Conservation (phyloP, 768 basidiomycete species). For the Tulasnella sp. region DNA sequence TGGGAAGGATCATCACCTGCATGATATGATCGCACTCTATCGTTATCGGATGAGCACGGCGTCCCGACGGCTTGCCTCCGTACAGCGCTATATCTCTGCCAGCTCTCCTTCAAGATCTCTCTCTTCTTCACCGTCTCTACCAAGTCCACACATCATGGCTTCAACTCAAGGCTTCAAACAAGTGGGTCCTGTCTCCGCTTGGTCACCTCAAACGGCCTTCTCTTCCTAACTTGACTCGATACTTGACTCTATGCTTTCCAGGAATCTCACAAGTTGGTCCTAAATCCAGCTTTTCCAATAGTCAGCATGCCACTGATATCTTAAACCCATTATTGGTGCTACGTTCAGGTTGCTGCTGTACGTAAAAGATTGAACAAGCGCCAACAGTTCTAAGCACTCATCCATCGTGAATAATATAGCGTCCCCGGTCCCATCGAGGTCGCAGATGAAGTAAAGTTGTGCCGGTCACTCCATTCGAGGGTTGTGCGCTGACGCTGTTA, state of each 20-base stretch:
- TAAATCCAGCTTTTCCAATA: background rate
- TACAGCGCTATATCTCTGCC: no score
- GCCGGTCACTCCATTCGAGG: no score
- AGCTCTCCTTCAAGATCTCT: background rate
- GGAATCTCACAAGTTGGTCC: slow-evolving; percentile 26
- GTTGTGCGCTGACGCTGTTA: no score
- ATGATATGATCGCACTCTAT: no score
- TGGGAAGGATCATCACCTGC: background rate
- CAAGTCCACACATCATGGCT: background rate
- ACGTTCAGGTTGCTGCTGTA: slow-evolving; percentile 23
- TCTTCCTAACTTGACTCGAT: no score
- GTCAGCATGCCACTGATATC: background rate
- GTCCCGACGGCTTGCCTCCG: no score
- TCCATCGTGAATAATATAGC: no score
- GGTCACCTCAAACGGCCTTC: no score
- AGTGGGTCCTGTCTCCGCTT: slow-evolving; percentile 16
- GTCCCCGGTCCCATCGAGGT: slow-evolving; percentile 51
- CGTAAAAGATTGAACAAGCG: no score
- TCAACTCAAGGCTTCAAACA: background rate
- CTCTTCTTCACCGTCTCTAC: background rate
- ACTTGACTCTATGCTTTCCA: slow-evolving; percentile 24
- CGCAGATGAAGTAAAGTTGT: slow-evolving; percentile 43
- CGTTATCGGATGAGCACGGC: no score
- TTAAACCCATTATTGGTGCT: background rate
- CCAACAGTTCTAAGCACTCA: no score